Evolutionary conservation across 306 rosid genomes (phyloP), one percentile per base, ranked within the genome.

Genomic region (Mucuna pruriens): DNA sequence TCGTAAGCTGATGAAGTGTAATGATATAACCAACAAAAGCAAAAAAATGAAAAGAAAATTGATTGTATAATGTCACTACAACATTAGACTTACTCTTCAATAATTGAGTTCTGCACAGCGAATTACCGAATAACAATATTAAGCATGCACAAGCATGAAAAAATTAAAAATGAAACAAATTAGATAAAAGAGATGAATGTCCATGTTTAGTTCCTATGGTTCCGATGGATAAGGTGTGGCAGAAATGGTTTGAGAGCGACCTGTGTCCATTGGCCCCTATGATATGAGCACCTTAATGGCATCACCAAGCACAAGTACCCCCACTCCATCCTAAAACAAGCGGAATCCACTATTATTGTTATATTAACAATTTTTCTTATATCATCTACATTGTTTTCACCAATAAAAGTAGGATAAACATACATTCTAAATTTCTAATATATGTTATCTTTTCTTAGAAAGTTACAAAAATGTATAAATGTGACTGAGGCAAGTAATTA

Each of bases 161-260:
- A 39, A 9, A 9, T 0, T 0, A 17, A 42, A 31, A 22, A 74
- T 31, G 33, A 58, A 46, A 60, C 20, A 52, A 58, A 58, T 23
- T 11, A 25, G 3, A 25, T 23, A 25, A 67, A 80, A 13, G 9
- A 71, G 29, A 80, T 48, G 3, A 12, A 25, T 4, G 6, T 51
- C 2, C 10, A 54, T 36, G 57, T 75, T 7, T 7, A 29, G 77
- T 71, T 77, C 1, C 33, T 51, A 38, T 72, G 26, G 22, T 60
- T 60, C 29, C 9, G 52, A 38, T 42, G 85, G 84, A 88, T 63
- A 58, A 74, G 77, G 73, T 81, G 69, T 80, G 86, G 78, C 62
- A 73, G 64, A 81, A 75, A 71, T 6, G 4, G 45, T 55, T 16
- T 54, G 74, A 61, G 44, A 19, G 79, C 25, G 74, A 79, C 77